Evolutionary conservation across 768 basidiomycete species (phyloP), one percentile per base, ranked within the genome.

Genomic region (Artomyces pyxidatus): DNA sequence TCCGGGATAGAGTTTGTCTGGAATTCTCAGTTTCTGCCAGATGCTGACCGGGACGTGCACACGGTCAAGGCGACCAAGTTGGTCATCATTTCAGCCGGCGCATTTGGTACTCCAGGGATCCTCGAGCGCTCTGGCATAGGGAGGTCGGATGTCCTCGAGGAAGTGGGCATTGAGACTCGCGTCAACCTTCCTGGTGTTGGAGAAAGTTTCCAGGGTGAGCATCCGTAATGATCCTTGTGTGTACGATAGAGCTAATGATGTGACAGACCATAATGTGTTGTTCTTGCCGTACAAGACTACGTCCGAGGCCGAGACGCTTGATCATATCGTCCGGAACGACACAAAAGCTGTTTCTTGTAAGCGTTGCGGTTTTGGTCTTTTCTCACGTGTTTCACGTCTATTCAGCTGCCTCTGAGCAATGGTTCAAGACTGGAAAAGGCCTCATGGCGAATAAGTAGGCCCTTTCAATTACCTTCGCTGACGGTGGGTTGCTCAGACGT

Each of bases 371-470:
- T 19, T 35, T n/a, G 2, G 6, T 16, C 1, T 27, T 4, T 12
- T 14, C 9, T 16, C 42, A 6, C 14, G 9, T 11, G 38, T n/a
- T 32, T 9, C 19, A 23, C 19, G 21, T 10, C 1, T 10, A 35
- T 10, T 0, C 29, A 73, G 70, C 65, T 46, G 64, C 67, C 59
- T 55, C 55, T 27, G 53, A 45, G 21, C 60, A 70, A 37, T 75
- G 66, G 63, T 48, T 58, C 9, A 54, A 58, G 17, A 58, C 61
- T 0, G 78, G 76, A 0, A 68, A 59, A 27, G 78, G 80, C 2
- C 58, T 75, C 38, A 66, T 83, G 56, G 69, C 78, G 1, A 69
- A 75, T 52, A 83, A 77, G 83, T 82, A 25, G 2, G 70, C n/a
- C n/a, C n/a, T n/a, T n/a, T n/a, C n/a, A n/a, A n/a, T n/a, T 22